Evolutionary conservation across 352 stramenopile genomes (phyloP).

Genomic region (Saprolegnia parasitica): DNA sequence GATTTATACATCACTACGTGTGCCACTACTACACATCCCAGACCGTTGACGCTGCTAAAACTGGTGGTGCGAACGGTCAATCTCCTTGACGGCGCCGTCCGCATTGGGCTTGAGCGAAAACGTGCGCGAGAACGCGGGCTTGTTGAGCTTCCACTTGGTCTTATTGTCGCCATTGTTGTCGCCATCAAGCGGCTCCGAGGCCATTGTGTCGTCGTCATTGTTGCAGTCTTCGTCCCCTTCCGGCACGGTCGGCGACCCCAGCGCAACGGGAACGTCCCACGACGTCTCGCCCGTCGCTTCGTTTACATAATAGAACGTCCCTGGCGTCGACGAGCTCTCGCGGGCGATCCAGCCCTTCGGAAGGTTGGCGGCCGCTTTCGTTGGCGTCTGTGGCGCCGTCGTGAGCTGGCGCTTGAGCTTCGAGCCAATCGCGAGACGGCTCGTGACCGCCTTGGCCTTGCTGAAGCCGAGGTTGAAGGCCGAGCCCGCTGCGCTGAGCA

Average conservation of each 20-base stretch:
- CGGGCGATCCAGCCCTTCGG: slow-evolving; percentile 55
- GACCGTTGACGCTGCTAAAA: slow-evolving; percentile 9
- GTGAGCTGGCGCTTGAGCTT: slow-evolving; percentile 27
- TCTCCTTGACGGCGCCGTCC: slow-evolving; percentile 25
- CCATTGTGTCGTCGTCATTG: slow-evolving; percentile 18
- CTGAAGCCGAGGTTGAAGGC: slow-evolving; percentile 27
- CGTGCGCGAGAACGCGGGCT: slow-evolving; percentile 8
- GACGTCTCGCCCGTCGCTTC: slow-evolving; percentile 54
- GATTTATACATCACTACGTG: slow-evolving; percentile 13
- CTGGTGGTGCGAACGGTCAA: slow-evolving; percentile 28
- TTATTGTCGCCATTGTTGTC: slow-evolving; percentile 35
- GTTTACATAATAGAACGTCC: slow-evolving; percentile 61
- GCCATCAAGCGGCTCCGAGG: slow-evolving; percentile 32
- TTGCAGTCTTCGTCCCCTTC: slow-evolving; percentile 27
- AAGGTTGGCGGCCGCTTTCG: slow-evolving; percentile 22
- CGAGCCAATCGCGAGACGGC: background rate
- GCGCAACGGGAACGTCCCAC: slow-evolving; percentile 55
- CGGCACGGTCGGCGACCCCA: slow-evolving; percentile 29
- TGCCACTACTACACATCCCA: too few species aligned
- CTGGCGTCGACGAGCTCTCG: slow-evolving; percentile 57
- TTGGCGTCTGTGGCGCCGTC: background rate
- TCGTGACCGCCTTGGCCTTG: slow-evolving; percentile 27
- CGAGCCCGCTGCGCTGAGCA: slow-evolving; percentile 12
- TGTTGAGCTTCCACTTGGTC: slow-evolving; percentile 35
- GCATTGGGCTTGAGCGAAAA: slow-evolving; percentile 17